Conservation (phyloP, 495 filamentous ascomycete species). For the Ramalina intermedia region DNA sequence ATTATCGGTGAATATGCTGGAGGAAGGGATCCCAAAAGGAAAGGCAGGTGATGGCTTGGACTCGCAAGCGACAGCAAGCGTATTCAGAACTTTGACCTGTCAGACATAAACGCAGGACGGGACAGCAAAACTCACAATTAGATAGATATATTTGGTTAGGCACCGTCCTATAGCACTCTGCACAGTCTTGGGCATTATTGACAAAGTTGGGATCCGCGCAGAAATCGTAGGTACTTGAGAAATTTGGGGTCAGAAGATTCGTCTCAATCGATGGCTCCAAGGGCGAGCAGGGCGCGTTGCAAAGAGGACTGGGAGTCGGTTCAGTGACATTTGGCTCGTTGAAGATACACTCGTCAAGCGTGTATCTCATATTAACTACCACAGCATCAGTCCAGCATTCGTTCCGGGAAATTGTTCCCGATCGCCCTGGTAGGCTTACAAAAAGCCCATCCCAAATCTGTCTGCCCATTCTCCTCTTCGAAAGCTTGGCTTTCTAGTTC, state of each 20-base stretch:
- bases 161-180: slow-evolving; percentile 31
- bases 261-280: slow-evolving; percentile 24
- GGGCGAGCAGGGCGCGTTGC: slow-evolving; percentile 26
- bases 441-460: slow-evolving; percentile 45
- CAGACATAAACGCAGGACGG: background rate
- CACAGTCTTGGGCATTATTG: slow-evolving; percentile 26
- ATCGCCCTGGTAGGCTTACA: slow-evolving; percentile 26
- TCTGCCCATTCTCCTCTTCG: slow-evolving; percentile 30
- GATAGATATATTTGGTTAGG: slow-evolving; percentile 29
- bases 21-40: slow-evolving; percentile 29
- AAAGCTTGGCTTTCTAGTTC: slow-evolving; percentile 39
- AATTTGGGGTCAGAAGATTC: slow-evolving; percentile 12
- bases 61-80: slow-evolving; percentile 35
- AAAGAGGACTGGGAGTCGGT: slow-evolving; percentile 27
- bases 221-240: slow-evolving; percentile 19
- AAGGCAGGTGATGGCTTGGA: slow-evolving; percentile 21
- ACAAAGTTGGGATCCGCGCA: slow-evolving; percentile 22
- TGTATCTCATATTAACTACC: slow-evolving; percentile 36
- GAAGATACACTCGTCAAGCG: slow-evolving; percentile 31
- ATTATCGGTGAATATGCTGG: slow-evolving; percentile 29
- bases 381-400: background rate
- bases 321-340: slow-evolving; percentile 22
- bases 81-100: slow-evolving; percentile 29
- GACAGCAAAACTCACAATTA: slow-evolving; percentile 29
- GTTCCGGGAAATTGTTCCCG: no score